phyloP scores from a whole-genome alignment of 768 basidiomycete species.

The Asterophora lycoperdoides region DNA sequence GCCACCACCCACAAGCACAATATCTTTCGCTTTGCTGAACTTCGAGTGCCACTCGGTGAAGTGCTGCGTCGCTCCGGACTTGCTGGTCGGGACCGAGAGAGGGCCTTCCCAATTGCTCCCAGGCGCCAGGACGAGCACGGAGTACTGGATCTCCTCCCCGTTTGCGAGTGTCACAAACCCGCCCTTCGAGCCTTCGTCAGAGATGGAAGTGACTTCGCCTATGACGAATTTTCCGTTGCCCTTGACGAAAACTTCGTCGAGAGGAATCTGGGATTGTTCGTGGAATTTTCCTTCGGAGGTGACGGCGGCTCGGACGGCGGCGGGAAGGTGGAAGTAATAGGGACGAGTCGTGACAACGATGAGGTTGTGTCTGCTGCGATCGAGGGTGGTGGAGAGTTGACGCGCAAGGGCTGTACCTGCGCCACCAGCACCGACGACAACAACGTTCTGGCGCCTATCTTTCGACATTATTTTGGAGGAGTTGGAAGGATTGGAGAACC shows the following conservation, averaged over 20 bases:
- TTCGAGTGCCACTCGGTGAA: constrained; percentile 28
- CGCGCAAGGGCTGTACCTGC: constrained; percentile 44
- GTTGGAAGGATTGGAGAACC: background rate
- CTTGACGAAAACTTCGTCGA: constrained; percentile 43
- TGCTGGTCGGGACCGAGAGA: constrained; percentile 37
- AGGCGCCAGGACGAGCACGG: constrained; percentile 54
- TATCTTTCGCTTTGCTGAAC: constrained; percentile 36
- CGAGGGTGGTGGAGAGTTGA: constrained; percentile 46
- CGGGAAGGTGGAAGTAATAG: constrained; percentile 46
- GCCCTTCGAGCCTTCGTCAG: constrained; percentile 32
- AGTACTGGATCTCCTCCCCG: constrained; percentile 49
- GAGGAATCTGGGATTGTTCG: constrained; percentile 44
- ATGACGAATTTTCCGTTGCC: constrained; percentile 45
- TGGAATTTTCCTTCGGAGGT: constrained; percentile 40
- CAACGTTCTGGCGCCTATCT: constrained; percentile 19
- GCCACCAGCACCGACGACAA: constrained; percentile 58
- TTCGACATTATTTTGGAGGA: too few relatives aligned
- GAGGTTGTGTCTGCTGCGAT: constrained; percentile 43
- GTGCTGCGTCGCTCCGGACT: constrained; percentile 23
- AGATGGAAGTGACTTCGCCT: constrained; percentile 31
- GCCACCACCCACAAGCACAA: constrained; percentile 55
- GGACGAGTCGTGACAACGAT: constrained; percentile 51
- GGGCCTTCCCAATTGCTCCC: constrained; percentile 55
- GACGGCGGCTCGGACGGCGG: constrained; percentile 50
- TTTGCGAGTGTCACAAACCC: constrained; percentile 43